A percentile compares a stretch with the other conserved stretches of the same genome.
phyloP scores from a whole-genome alignment of 1,284 basidiomycete species.

The Heterobasidion irregulare region DNA sequence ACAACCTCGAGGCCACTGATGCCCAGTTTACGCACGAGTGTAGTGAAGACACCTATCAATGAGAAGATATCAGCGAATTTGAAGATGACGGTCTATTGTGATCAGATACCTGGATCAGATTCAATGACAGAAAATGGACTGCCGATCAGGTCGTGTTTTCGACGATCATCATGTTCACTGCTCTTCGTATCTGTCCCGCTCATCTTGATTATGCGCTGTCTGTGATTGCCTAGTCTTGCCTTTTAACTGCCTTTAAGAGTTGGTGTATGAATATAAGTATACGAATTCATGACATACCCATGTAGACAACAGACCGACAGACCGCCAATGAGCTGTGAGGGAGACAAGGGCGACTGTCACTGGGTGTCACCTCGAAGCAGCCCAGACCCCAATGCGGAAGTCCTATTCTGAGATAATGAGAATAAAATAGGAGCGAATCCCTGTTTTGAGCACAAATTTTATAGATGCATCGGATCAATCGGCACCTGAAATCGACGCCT shows the following conservation, averaged over 20 bases:
- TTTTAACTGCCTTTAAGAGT: neutral
- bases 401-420: too few relatives aligned
- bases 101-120: conserved; percentile 44
- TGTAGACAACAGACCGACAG: too few relatives aligned
- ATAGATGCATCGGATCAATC: too few relatives aligned
- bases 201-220: neutral
- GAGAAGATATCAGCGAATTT: neutral
- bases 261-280: neutral
- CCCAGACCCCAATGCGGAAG: too few relatives aligned
- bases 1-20: conserved; percentile 41
- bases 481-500: too few relatives aligned
- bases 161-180: neutral
- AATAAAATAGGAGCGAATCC: too few relatives aligned
- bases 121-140: conserved; percentile 54
- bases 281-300: too few relatives aligned
- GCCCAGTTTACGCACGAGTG: conserved; percentile 42
- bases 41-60: conserved; percentile 45
- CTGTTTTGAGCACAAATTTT: too few relatives aligned
- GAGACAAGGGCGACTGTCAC: too few relatives aligned
- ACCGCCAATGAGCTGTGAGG: too few relatives aligned
- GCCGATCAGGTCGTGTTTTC: conserved; percentile 35
- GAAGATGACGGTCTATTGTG: neutral
- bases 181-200: neutral
- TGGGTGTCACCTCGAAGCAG: too few relatives aligned
- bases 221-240: neutral